Evolutionary conservation across 2,329 filamentous ascomycete genomes (phyloP).

Genomic region (Talaromyces sp.): DNA sequence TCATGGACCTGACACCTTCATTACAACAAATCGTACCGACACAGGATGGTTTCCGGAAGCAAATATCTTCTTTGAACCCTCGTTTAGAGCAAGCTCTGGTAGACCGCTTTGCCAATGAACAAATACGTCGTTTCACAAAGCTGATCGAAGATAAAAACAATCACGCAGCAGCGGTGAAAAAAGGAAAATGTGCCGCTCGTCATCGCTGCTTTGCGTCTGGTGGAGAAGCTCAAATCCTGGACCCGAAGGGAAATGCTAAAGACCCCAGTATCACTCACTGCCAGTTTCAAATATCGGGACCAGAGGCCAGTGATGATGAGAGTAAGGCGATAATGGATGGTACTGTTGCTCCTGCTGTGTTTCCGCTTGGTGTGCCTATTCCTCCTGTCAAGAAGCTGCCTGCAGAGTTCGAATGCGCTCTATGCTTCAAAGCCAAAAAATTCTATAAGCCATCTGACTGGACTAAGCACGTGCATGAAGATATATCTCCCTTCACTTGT

Average conservation of each 20-base stretch:
- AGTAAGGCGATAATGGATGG: conserved; percentile 62
- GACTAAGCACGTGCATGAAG: conserved; percentile 94
- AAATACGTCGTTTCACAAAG: conserved; percentile 71
- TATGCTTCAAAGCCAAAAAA: conserved; percentile 80
- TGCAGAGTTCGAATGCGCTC: conserved; percentile 80
- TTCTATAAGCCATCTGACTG: conserved; percentile 91
- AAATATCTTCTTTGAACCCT: conserved; percentile 71
- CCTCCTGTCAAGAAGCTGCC: conserved; percentile 72
- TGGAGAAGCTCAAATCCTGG: conserved; percentile 58
- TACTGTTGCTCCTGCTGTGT: conserved; percentile 64
- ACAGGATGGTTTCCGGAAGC: conserved; percentile 67
- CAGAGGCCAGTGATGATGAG: conserved; percentile 53
- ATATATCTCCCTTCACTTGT: conserved; percentile 88
- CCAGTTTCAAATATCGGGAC: conserved; percentile 50
- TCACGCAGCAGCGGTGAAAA: conserved; percentile 57
- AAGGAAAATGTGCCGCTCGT: conserved; percentile 54
- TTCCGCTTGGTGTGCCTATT: conserved; percentile 73
- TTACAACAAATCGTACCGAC: conserved; percentile 67
- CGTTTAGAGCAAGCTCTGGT: conserved; percentile 61
- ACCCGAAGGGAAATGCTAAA: conserved; percentile 47
- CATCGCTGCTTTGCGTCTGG: conserved; percentile 60
- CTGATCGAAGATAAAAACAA: conserved; percentile 65
- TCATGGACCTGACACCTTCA: conserved; percentile 55
- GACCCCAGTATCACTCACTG: conserved; percentile 52
- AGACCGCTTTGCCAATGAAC: conserved; percentile 76